Percentiles rank a stretch among this genome's conserved stretches.
phyloP scores from a whole-genome alignment of 306 rosid species.

The Sicyos edulis region DNA sequence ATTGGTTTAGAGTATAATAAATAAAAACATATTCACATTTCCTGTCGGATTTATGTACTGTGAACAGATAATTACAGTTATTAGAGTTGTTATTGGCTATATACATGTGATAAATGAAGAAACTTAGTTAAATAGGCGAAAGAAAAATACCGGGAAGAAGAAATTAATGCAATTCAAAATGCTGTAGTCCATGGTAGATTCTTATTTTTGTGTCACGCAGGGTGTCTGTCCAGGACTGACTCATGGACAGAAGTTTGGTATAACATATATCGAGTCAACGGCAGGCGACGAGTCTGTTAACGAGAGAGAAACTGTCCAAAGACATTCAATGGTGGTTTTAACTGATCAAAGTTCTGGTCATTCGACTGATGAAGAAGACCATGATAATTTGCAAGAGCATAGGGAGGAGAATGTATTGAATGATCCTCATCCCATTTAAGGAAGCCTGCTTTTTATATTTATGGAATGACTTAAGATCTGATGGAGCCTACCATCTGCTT shows the following conservation, averaged over 20 bases:
- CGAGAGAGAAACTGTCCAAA: conserved; percentile 42
- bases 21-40: background rate
- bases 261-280: conserved; percentile 38
- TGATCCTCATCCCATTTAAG: conserved; percentile 27
- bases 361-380: conserved; percentile 21
- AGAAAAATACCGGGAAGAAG: background rate
- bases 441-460: conserved; percentile 13
- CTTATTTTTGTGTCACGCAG: conserved; percentile 30
- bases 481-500: background rate
- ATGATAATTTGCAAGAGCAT: conserved; percentile 25
- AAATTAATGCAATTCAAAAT: no score
- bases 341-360: conserved; percentile 37
- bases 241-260: conserved; percentile 70
- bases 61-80: background rate
- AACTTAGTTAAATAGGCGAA: background rate
- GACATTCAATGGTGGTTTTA: conserved; percentile 36
- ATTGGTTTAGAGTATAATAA: background rate
- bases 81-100: background rate
- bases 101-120: background rate
- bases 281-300: conserved; percentile 29
- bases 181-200: no score
- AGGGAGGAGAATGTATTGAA: conserved; percentile 23
- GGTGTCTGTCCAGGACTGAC: conserved; percentile 79
- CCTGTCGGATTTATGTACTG: background rate
- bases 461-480: background rate